Base-by-base conservation (phyloP, 1,284 basidiomycete species). In the Anthracocystis setariae region DNA sequence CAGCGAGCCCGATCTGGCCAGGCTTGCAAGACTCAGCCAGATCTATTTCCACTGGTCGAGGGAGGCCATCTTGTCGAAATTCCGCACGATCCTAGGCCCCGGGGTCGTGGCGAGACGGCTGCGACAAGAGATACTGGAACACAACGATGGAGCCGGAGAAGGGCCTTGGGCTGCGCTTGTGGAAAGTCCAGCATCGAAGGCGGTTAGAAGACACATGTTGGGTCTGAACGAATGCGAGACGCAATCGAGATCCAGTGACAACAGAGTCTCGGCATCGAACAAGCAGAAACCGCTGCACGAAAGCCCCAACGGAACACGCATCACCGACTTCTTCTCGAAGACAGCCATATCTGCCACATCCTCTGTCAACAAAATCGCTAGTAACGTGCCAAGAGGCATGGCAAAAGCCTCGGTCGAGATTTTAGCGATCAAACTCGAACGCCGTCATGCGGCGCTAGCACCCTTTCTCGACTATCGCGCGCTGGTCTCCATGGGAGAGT, bases 251-350 rank as follows among this genome's bases (percentile, higher is more conserved):
- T 48, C 50, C 13, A 39, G 15, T 18, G n/a, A 17, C 18, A 21
- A 23, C 20, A 27, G 24, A 32, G 33, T 25, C 3, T 29, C 54
- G 13, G 33, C 29, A 18, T 7, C 49, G 27, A 47, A 52, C 43
- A 49, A 49, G 38, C 43, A 60, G 17, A 45, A 33, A n/a, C 37
- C 62, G 9, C 20, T 62, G 13, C 54, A 62, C 39, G 50, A 62
- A 2, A 71, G 61, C 27, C 62, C 68, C 3, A 53, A 66, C n/a
- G 55, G 55, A 0, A 56, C 51, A 3, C 59, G 63, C 5, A 72
- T 72, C 51, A 72, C 69, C 9, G 63, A 72, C 29, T 72, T 72
- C 20, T 72, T 72, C 46, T 51, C 69, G 13, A 55, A 38, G 35
- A 32, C 15, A 42, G 56, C 46, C 29, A 29, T 7, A 12, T 29